A percentile compares a stretch with the other conserved stretches of the same genome.
Evolutionary conservation across 108 stramenopile genomes (phyloP).

Genomic region (Pseudonitzschia delicatissima): DNA sequence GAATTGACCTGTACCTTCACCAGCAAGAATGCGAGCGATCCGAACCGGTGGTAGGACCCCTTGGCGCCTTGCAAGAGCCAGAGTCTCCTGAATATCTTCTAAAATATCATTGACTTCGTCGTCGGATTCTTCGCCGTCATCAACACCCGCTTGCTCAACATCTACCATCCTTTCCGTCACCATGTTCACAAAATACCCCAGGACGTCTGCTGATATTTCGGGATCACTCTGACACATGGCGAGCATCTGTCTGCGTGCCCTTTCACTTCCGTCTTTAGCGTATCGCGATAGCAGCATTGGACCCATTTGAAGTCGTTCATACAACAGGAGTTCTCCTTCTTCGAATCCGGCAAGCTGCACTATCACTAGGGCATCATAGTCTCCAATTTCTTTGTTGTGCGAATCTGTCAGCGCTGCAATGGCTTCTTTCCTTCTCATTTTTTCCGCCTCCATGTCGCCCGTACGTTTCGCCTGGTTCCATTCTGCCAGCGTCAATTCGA

Average conservation of each 20-base stretch:
- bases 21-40: constrained; percentile 78
- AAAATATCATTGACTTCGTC: constrained; percentile 66
- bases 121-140: constrained; percentile 43
- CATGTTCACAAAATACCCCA: constrained; percentile 78
- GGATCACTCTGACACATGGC: constrained; percentile 84
- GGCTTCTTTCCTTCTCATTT: constrained; percentile 69
- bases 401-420: constrained; percentile 56
- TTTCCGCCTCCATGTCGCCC: constrained; percentile 70
- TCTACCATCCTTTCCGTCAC: constrained; percentile 37
- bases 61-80: constrained; percentile 61
- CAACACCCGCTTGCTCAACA: constrained; percentile 16
- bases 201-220: constrained; percentile 76
- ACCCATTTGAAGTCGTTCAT: constrained; percentile 78
- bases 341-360: constrained; percentile 75
- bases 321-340: constrained; percentile 75
- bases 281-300: constrained; percentile 79
- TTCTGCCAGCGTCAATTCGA: constrained; percentile 82
- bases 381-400: constrained; percentile 71
- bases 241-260: constrained; percentile 76
- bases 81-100: constrained; percentile 77
- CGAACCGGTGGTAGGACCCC: constrained; percentile 74
- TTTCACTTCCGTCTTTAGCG: constrained; percentile 68
- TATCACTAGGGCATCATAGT: constrained; percentile 81
- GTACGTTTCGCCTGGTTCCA: constrained; percentile 77
- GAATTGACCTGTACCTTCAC: constrained; percentile 77